phyloP scores from a whole-genome alignment of 2,329 filamentous ascomycete species.

The Stagonosporopsis rhizophila region DNA sequence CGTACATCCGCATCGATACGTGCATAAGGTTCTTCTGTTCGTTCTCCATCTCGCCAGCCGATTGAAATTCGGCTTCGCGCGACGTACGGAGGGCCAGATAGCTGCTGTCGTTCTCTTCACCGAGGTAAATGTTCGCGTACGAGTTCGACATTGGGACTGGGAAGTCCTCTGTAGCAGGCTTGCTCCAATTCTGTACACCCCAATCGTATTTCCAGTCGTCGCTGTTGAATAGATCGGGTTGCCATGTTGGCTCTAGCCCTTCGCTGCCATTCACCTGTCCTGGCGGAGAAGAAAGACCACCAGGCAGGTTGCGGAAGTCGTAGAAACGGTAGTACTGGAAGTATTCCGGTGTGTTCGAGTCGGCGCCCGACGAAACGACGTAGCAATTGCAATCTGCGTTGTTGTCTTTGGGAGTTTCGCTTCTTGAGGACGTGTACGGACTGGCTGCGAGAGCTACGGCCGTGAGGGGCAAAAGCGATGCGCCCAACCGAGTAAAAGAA shows the following conservation, averaged over 20 bases:
- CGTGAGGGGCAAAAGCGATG: conserved; percentile 36
- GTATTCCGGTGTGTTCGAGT: conserved; percentile 49
- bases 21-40: conserved; percentile 54
- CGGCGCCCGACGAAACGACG: conserved; percentile 52
- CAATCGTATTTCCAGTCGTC: conserved; percentile 48
- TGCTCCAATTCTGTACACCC: conserved; percentile 56
- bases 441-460: conserved; percentile 32
- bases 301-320: conserved; percentile 56
- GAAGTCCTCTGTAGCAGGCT: conserved; percentile 45
- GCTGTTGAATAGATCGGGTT: conserved; percentile 50
- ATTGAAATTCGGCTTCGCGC: conserved; percentile 53
- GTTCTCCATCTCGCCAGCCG: conserved; percentile 58
- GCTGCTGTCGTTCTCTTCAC: conserved; percentile 44
- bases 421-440: conserved; percentile 40
- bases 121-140: conserved; percentile 56
- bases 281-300: conserved; percentile 35
- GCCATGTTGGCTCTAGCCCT: conserved; percentile 33
- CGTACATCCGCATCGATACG: conserved; percentile 57
- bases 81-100: conserved; percentile 58
- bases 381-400: conserved; percentile 56
- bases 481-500: conserved; percentile 26
- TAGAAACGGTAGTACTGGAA: conserved; percentile 61
- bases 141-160: conserved; percentile 57
- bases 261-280: conserved; percentile 35
- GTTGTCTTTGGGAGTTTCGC: conserved; percentile 43